Conservation (phyloP, 139 green algal species). For the Chlorella sp. region DNA sequence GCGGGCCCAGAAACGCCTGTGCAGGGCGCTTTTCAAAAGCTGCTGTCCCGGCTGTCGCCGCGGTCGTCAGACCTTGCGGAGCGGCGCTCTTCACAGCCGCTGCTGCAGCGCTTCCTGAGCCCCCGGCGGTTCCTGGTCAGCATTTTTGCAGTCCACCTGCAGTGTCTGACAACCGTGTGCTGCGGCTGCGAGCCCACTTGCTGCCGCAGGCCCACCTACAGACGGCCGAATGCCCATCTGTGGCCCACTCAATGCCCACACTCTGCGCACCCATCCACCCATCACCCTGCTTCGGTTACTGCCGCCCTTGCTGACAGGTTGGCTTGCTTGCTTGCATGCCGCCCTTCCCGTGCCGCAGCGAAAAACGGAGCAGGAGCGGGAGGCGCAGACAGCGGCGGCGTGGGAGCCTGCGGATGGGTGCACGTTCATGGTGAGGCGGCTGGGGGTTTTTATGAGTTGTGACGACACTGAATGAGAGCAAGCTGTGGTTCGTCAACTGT, state of each 20-base stretch:
- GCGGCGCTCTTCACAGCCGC: neutral
- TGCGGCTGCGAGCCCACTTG: neutral
- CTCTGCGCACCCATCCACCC: neutral
- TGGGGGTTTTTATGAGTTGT: neutral
- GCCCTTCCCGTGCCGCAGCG: neutral
- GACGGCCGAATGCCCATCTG: neutral
- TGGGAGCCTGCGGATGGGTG: slow-evolving; percentile 31
- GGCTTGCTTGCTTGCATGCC: neutral
- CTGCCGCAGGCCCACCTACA: neutral
- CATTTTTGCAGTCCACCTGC: neutral
- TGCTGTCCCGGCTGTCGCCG: slow-evolving; percentile 16
- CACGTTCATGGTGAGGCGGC: slow-evolving; percentile 17
- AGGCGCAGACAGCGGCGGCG: neutral
- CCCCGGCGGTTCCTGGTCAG: neutral
- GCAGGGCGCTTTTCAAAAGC: too few relatives aligned
- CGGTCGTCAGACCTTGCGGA: too few relatives aligned
- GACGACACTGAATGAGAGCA: too few relatives aligned
- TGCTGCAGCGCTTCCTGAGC: slow-evolving; percentile 5
- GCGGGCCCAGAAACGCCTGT: neutral
- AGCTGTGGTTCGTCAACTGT: neutral
- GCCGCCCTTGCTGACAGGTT: too few relatives aligned
- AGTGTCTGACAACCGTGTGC: neutral
- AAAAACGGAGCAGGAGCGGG: neutral
- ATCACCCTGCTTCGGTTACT: too few relatives aligned
- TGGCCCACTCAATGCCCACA: neutral